Percentiles rank a stretch among this genome's conserved stretches.
Evolutionary conservation across 768 basidiomycete species (phyloP).

Genomic region (Dentipellis sp.): DNA sequence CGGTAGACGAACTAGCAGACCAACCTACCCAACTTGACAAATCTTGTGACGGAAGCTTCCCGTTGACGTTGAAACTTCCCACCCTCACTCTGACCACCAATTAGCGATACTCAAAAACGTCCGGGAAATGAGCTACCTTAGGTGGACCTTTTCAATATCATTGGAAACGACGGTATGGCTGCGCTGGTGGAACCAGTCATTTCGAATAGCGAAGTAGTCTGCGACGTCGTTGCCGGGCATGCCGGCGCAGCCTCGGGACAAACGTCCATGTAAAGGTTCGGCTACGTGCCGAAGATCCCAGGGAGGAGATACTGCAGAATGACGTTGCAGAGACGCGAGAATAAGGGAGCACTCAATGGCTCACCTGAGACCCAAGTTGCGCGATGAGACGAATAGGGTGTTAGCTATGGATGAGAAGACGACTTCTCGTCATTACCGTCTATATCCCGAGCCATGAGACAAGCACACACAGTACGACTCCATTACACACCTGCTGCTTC

Average conservation of each 20-base stretch:
- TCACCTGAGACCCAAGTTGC: not conserved
- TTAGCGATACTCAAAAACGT: not conserved
- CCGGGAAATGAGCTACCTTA: slow-evolving; percentile 1
- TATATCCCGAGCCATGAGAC: no score
- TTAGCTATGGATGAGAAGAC: slow-evolving; percentile 2
- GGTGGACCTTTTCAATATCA: slow-evolving; percentile 1
- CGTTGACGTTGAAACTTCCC: slow-evolving; percentile 84
- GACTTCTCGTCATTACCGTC: no score
- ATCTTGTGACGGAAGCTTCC: slow-evolving; percentile 64
- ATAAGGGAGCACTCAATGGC: not conserved
- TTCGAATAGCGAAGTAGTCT: slow-evolving; percentile 50
- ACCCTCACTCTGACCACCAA: slow-evolving; percentile 43
- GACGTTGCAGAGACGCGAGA: no score
- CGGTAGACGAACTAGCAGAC: not conserved
- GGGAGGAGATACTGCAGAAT: slow-evolving; percentile 18
- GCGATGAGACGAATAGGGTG: slow-evolving; percentile 8
- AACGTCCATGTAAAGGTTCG: slow-evolving; percentile 38
- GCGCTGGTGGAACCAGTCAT: slow-evolving; percentile 45
- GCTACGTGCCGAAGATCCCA: slow-evolving; percentile 46
- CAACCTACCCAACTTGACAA: slow-evolving; percentile 55
- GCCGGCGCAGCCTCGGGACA: slow-evolving; percentile 58
- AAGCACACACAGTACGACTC: no score
- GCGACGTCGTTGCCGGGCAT: slow-evolving; percentile 46
- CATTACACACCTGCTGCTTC: slow-evolving; percentile 7
- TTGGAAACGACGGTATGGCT: slow-evolving; percentile 8